Conservation (phyloP, 1,284 basidiomycete genomes). For the Sanghuangporus weigelae region DNA sequence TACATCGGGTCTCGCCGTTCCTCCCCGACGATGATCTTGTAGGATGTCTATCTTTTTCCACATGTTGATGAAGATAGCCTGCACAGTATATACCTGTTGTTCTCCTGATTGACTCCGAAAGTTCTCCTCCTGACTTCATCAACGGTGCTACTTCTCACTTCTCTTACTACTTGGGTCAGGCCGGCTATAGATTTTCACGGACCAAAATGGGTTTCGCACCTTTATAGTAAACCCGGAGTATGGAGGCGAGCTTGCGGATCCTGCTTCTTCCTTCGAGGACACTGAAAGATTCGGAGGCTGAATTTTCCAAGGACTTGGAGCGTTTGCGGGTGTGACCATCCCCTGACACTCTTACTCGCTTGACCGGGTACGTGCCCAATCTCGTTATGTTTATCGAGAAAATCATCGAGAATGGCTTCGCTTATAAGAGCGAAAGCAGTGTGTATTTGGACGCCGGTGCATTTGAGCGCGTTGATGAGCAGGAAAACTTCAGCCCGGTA, state of each 20-base stretch:
- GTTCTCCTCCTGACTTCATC: no score
- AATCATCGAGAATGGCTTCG: slow-evolving; percentile 88
- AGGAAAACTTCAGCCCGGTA: slow-evolving; percentile 93
- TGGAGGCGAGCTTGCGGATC: slow-evolving; percentile 81
- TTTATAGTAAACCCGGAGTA: slow-evolving; percentile 38
- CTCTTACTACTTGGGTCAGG: no score
- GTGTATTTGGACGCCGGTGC: slow-evolving; percentile 93
- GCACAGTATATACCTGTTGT: no score
- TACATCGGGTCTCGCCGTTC: no score
- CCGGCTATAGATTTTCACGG: no score
- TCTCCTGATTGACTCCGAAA: no score
- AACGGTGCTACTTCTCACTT: no score
- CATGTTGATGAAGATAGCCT: no score
- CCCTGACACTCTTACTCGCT: slow-evolving; percentile 90
- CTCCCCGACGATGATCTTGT: no score
- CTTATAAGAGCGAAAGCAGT: slow-evolving; percentile 83
- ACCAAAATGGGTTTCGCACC: no score
- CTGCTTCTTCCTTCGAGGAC: slow-evolving; percentile 84
- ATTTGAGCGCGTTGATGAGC: slow-evolving; percentile 75
- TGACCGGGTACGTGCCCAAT: slow-evolving; percentile 97
- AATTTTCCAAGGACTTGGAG: slow-evolving; percentile 92
- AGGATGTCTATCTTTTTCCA: no score
- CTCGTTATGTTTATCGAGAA: slow-evolving; percentile 86
- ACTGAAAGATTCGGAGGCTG: slow-evolving; percentile 84
- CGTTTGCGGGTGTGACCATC: slow-evolving; percentile 74